Evolutionary conservation across 2,329 filamentous ascomycete genomes (phyloP).

Genomic region (Cladophialophora exuberans): DNA sequence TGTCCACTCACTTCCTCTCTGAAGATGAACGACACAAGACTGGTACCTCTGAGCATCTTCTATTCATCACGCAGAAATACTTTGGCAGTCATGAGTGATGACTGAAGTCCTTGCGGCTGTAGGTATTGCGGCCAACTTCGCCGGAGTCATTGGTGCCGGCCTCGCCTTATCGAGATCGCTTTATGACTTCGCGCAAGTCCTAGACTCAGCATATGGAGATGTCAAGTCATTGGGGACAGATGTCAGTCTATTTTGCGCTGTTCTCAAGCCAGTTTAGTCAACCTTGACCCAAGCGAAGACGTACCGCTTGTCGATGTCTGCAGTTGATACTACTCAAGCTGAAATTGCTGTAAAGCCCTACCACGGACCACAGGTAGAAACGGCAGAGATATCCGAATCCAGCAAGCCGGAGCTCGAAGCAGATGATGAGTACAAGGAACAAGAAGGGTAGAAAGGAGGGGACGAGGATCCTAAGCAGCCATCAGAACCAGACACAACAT

Average conservation of each 20-base stretch:
- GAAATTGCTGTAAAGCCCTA: too few relatives aligned
- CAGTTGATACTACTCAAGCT: constrained; percentile 6
- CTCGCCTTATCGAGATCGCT: not conserved
- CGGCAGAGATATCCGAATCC: too few relatives aligned
- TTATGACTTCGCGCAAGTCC: constrained; percentile 12
- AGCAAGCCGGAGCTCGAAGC: too few relatives aligned
- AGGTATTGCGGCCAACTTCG: constrained; percentile 2
- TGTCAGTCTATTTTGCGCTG: constrained; percentile 11
- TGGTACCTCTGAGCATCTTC: not conserved
- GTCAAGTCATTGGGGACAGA: constrained; percentile 10
- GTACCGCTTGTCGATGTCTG: constrained; percentile 9
- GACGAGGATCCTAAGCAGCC: too few relatives aligned
- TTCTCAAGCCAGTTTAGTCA: constrained; percentile 11
- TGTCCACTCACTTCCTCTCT: not conserved
- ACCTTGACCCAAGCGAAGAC: constrained; percentile 8
- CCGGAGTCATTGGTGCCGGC: constrained; percentile 4
- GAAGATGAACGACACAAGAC: not conserved
- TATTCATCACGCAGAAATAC: not conserved
- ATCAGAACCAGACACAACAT: too few relatives aligned
- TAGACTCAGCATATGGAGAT: constrained; percentile 7
- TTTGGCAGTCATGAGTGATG: not conserved
- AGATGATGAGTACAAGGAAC: too few relatives aligned
- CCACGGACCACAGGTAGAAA: too few relatives aligned
- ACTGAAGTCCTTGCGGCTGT: not conserved
- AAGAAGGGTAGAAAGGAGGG: too few relatives aligned